Evolutionary conservation across 2,329 filamentous ascomycete species (phyloP).

Genomic region (Cercospora sojina): DNA sequence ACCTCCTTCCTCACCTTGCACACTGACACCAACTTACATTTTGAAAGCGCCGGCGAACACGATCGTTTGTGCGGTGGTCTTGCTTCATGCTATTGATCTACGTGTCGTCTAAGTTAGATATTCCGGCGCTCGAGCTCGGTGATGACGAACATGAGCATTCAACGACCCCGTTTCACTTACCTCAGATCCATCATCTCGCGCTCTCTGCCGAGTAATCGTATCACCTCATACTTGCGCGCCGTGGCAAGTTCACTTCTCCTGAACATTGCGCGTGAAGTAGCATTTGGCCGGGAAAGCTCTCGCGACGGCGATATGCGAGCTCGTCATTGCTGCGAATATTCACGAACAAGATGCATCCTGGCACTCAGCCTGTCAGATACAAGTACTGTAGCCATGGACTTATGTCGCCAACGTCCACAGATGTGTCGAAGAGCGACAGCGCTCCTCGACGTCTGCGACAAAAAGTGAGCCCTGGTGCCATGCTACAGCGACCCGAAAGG

Average conservation of each 20-base stretch:
- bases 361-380: neutral
- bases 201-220: neutral
- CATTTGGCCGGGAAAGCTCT: neutral
- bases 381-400: neutral
- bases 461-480: neutral
- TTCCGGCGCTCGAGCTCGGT: neutral
- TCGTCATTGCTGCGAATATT: neutral
- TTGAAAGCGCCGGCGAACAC: neutral
- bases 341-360: neutral
- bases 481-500: neutral
- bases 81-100: neutral
- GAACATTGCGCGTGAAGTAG: neutral
- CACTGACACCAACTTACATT: neutral
- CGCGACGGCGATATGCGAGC: neutral
- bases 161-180: neutral
- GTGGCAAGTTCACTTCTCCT: neutral
- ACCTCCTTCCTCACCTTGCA: neutral
- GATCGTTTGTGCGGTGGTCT: neutral
- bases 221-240: neutral
- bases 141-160: neutral
- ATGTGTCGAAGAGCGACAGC: neutral
- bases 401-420: neutral
- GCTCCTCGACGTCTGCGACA: neutral
- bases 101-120: no score
- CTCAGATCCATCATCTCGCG: neutral